Base-by-base conservation (phyloP, 2,329 filamentous ascomycete species). In the Eutypa lata region DNA sequence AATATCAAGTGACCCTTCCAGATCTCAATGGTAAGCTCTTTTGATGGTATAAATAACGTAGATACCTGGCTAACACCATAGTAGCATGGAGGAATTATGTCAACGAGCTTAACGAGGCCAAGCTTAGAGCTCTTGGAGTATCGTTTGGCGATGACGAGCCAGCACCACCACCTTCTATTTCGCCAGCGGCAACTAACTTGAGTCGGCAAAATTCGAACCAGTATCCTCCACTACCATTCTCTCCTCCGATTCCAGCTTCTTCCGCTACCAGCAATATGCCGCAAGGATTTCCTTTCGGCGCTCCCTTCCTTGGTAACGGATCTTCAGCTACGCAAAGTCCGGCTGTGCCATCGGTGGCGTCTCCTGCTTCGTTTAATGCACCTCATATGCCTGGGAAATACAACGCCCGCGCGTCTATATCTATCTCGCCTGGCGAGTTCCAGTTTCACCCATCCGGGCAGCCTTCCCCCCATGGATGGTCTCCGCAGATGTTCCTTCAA, bases 41-140 rank as follows among this genome's bases (percentile, higher is more conserved):
- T 35, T 44, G 26, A 11, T 51, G 43, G 19, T 43, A n/a, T 47
- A 37, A 24, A 48, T 22, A 19, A 10, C 8, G 8, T 42, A 19
- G 5, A 45, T 21, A 48, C 48, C 24, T 16, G 49, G 51, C 55
- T 63, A 52, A 63, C 24, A 26, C 24, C 47, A 2, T 40, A 48
- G n/a, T 52, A 79, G 79, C 80, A 1, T 85, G 82, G 82, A 88
- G 90, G 64, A 78, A 84, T 24, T 96, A 97, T 69, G 88, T 92
- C 53, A 82, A 88, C 51, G 87, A 88, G 60, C 76, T 97, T 35
- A 86, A 90, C 61, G 94, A 99, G 73, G 91, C 93, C 55, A 99
- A 97, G 73, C 78, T 99, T 49, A 86, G 91, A 56, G 92, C 93
- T 48, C 79, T 99, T 51, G 94, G 94, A 58, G 94, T 97, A 13